These are phyloP conservation scores for Candida ficus DNA, from an alignment of 805 yeast species.

Conservation along the genomic window DNA sequence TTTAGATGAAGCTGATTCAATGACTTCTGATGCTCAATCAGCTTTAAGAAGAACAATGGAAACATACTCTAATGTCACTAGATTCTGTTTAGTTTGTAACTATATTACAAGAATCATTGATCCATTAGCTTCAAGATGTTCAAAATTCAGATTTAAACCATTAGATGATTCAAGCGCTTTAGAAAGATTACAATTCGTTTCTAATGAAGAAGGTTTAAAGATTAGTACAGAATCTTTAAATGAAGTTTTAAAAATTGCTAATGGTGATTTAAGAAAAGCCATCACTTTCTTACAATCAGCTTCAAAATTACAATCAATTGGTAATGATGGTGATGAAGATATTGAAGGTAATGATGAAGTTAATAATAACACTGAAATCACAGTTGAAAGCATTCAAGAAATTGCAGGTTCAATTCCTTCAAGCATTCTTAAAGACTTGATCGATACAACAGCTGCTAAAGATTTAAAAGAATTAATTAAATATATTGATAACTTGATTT, in stretches of 20 bases:
- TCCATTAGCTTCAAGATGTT: constrained; percentile 94
- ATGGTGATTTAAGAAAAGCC: constrained; percentile 91
- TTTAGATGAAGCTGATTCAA: constrained; percentile 93
- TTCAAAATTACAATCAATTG: constrained; percentile 42
- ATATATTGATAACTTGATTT: constrained; percentile 45
- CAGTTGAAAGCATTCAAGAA: constrained; percentile 50
- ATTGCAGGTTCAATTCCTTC: constrained; percentile 72
- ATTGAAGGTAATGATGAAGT: constrained; percentile 27
- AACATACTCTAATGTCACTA: constrained; percentile 79
- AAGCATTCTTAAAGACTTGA: constrained; percentile 36
- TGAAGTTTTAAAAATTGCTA: constrained; percentile 64
- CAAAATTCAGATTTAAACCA: constrained; percentile 86
- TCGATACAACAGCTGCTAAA: constrained; percentile 31
- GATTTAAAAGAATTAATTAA: constrained; percentile 30
- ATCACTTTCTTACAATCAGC: constrained; percentile 88
- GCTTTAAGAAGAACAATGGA: constrained; percentile 97
- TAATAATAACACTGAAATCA: constrained; percentile 27
- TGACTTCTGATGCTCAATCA: constrained; percentile 95
- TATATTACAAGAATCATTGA: constrained; percentile 95
- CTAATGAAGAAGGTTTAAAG: constrained; percentile 39
- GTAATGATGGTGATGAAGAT: constrained; percentile 32
- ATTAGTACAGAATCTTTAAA: constrained; percentile 48
- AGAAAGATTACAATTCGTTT: constrained; percentile 56
- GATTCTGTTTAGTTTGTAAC: constrained; percentile 93
- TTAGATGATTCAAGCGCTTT: constrained; percentile 70